These are phyloP conservation scores for Lasiodiplodia hormozganensis DNA, from an alignment of 2,329 filamentous ascomycete genomes.

Conservation along the genomic window DNA sequence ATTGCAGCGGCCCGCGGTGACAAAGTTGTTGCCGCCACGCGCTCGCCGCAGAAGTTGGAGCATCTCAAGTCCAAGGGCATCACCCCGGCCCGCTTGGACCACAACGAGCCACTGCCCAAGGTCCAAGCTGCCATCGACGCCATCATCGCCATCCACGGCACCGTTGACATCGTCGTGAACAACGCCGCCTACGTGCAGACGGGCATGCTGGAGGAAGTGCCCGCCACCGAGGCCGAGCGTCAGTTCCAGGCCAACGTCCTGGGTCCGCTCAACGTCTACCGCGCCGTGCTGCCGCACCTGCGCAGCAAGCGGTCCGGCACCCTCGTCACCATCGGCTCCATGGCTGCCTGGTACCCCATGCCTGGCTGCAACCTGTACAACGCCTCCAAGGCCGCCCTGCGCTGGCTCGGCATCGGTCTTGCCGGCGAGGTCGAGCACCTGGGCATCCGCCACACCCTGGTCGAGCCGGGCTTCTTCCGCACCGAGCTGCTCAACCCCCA, in stretches of 20 bases:
- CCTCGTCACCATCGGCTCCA: slow-evolving; percentile 56
- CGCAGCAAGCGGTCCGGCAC: slow-evolving; percentile 41
- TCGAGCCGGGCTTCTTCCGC: slow-evolving; percentile 32
- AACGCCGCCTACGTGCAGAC: slow-evolving; percentile 9
- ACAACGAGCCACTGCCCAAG: slow-evolving; percentile 45
- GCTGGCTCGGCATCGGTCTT: not conserved
- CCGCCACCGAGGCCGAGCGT: not conserved
- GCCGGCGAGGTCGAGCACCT: slow-evolving; percentile 13
- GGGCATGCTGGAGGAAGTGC: not conserved
- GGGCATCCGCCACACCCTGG: not conserved
- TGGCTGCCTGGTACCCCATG: slow-evolving; percentile 50
- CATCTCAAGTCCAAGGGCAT: not conserved
- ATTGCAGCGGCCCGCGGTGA: slow-evolving; percentile 31
- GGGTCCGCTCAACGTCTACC: slow-evolving; percentile 57
- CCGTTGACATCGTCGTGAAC: slow-evolving; percentile 5
- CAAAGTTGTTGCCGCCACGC: slow-evolving; percentile 37
- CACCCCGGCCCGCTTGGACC: slow-evolving; percentile 43
- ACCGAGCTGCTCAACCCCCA: slow-evolving; percentile 34
- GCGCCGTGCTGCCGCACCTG: slow-evolving; percentile 57
- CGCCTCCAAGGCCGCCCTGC: slow-evolving; percentile 52
- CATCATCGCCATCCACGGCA: slow-evolving; percentile 42
- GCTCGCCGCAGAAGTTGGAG: slow-evolving; percentile 24
- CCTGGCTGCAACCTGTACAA: slow-evolving; percentile 54
- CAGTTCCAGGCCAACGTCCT: slow-evolving; percentile 62
- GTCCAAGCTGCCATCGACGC: slow-evolving; percentile 38